A percentile compares a stretch with the other conserved stretches of the same genome.
Evolutionary conservation across 352 stramenopile genomes (phyloP).

Genomic region (Phytopythium montanum): DNA sequence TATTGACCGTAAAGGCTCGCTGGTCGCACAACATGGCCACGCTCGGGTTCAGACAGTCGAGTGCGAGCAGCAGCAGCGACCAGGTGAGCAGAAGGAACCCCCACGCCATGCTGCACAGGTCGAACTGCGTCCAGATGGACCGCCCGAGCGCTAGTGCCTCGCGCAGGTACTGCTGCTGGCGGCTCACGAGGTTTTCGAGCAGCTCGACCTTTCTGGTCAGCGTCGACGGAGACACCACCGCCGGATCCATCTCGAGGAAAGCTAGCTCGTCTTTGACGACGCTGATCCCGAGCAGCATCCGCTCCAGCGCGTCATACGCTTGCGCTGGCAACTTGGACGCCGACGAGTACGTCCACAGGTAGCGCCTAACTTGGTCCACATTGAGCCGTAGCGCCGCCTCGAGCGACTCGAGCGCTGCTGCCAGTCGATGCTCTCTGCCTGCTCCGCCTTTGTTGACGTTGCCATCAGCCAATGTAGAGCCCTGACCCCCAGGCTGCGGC

Average conservation of each 20-base stretch:
- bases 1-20: background rate
- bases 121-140: constrained; percentile 87
- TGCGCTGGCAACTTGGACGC: constrained; percentile 60
- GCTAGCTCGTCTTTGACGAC: constrained; percentile 18
- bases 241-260: background rate
- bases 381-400: constrained; percentile 79
- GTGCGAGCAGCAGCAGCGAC: constrained; percentile 22
- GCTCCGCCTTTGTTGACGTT: background rate
- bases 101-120: constrained; percentile 74
- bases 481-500: background rate
- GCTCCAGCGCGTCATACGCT: constrained; percentile 57
- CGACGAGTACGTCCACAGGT: constrained; percentile 63
- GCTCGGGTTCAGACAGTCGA: background rate
- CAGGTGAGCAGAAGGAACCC: constrained; percentile 49
- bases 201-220: constrained; percentile 13
- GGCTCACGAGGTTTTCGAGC: constrained; percentile 26
- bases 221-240: background rate
- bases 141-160: constrained; percentile 62
- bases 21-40: background rate
- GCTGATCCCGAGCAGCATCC: constrained; percentile 35
- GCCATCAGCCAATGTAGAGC: background rate
- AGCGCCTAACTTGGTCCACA: constrained; percentile 78
- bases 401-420: constrained; percentile 38
- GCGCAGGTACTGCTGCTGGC: constrained; percentile 57
- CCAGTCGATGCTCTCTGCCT: background rate